Percentiles rank a stretch among this genome's conserved stretches.
Conservation (phyloP, 768 basidiomycete genomes). For the Suillus subalutaceus region DNA sequence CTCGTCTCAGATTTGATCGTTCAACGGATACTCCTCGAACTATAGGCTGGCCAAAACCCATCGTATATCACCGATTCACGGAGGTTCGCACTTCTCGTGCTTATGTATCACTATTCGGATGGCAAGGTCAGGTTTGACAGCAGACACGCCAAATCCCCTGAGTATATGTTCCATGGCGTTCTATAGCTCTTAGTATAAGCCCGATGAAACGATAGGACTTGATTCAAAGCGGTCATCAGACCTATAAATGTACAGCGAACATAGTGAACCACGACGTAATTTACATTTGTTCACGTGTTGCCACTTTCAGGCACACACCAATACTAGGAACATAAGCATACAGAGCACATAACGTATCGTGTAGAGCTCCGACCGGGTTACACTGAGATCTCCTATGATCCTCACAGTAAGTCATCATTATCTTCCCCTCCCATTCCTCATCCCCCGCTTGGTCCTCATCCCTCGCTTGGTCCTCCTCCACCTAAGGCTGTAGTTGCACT, state of each 20-base stretch:
- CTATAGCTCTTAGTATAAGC: neutral
- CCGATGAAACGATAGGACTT: neutral
- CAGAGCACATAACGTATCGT: neutral
- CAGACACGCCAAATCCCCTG: neutral
- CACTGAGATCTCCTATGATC: neutral
- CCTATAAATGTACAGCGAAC: too few species aligned
- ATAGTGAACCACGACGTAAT: neutral
- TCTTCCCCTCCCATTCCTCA: neutral
- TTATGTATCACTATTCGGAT: neutral
- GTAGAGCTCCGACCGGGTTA: neutral
- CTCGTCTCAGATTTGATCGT: neutral
- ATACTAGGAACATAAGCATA: neutral
- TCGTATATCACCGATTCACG: neutral
- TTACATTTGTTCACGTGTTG: neutral
- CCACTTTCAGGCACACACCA: neutral
- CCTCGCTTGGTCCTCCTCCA: neutral
- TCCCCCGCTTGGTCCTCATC: neutral
- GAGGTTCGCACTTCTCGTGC: neutral
- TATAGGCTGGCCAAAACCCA: neutral
- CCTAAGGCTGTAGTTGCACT: neutral
- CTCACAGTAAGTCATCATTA: neutral
- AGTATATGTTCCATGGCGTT: neutral
- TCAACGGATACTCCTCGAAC: neutral
- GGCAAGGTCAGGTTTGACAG: neutral
- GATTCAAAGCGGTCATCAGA: neutral